Base-by-base conservation (phyloP, 148 eudicot species). In the Simmondsia chinensis region DNA sequence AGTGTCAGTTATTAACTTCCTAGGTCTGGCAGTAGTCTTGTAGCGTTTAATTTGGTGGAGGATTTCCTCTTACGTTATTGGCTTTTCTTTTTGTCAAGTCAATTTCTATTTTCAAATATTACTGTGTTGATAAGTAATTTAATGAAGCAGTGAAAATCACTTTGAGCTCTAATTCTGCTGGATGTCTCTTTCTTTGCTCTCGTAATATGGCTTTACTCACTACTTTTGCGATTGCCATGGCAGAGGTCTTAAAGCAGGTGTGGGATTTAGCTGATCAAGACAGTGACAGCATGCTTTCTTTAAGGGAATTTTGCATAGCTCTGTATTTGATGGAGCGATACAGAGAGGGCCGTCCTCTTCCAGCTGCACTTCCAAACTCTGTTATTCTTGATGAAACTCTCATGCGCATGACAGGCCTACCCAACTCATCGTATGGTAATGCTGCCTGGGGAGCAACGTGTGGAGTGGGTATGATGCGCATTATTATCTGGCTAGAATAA, bases 181-280 rank as follows among this genome's bases (percentile, higher is more conserved):
- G n/a, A n/a, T n/a, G n/a, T n/a, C n/a, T n/a, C n/a, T 25, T 43
- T 14, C 29, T 26, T 14, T 49, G 11, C 11, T 54, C 38, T 11
- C n/a, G 9, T 16, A 6, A 9, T 48, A 17, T 9, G 37, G 6
- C 34, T 57, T 4, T 9, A 28, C 57, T 54, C 20, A 40, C 31
- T 43, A 12, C 23, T 48, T 20, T 61, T 41, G 28, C 32, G 17
- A 46, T 23, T 38, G 15, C 32, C 53, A 43, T 57, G 21, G 25
- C 81, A 91, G 99, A 91, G 76, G 65, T 82, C 46, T 67, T 91
- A 50, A 91, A 85, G 77, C 94, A 91, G 75, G 95, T 91, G 36
- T 91, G 99, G 99, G 99, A 91, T 57, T 61, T 91, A 50, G 76
- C 99, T 23, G 99, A 91, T 63, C 99, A 91, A 73, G 99, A 91